phyloP scores from a whole-genome alignment of 129 eudicot species.

The Saussurea involucrata region DNA sequence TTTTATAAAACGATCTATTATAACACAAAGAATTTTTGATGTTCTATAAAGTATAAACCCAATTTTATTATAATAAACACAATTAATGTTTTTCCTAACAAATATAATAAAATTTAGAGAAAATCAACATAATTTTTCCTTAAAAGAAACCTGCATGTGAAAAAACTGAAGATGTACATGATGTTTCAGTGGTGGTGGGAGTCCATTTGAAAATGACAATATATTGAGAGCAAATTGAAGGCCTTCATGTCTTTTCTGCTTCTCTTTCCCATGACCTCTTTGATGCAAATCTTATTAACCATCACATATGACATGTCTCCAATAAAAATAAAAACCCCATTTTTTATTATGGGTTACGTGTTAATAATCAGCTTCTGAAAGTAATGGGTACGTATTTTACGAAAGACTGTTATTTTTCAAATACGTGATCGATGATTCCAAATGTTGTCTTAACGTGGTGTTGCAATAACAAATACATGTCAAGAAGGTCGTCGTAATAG shows the following conservation, averaged over 20 bases:
- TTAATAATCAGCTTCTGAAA: neutral
- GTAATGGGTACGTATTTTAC: neutral
- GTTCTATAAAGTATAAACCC: no score
- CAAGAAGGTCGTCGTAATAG: no score
- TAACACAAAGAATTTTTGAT: no score
- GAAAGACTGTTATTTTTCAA: neutral
- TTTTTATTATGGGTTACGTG: no score
- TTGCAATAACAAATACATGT: neutral
- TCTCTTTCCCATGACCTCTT: slow-evolving; percentile 7
- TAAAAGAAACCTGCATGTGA: slow-evolving; percentile 22
- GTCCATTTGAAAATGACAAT: slow-evolving; percentile 25
- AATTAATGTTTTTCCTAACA: no score
- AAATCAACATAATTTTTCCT: neutral
- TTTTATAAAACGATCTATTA: no score
- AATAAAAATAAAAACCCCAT: neutral
- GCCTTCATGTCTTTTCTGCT: slow-evolving; percentile 34
- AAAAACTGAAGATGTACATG: slow-evolving; percentile 20
- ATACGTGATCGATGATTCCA: neutral
- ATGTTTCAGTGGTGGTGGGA: slow-evolving; percentile 34
- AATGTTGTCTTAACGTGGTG: neutral
- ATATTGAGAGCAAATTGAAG: slow-evolving; percentile 10
- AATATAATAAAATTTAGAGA: neutral
- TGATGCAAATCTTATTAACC: slow-evolving; percentile 14
- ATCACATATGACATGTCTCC: slow-evolving; percentile 5
- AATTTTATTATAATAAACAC: no score